Evolutionary conservation across 192 early-diverging fungal genomes (phyloP), one percentile per base, ranked within the genome.

Genomic region (Jimgerdemannia lactiflua): DNA sequence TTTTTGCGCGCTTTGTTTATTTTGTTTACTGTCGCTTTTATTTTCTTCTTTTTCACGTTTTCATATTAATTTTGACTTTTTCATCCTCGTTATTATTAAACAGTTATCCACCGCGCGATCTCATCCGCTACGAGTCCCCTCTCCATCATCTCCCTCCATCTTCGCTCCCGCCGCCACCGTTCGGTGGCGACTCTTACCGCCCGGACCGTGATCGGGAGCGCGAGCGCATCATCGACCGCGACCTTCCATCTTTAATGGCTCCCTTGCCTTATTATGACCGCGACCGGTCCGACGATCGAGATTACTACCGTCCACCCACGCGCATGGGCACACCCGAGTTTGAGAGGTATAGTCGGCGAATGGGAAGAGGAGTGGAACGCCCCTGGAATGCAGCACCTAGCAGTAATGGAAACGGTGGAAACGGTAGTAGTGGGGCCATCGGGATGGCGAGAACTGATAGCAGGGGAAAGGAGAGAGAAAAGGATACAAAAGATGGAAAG

Each of bases 131-230:
- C 67, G 79, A 76, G 39, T 63, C 71, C 44, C 67, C 74, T 18
- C 17, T 49, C 39, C 74, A 73, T 68, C 70, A 71, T 69, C 72
- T 74, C 42, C 71, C 54, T 7, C 67, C 69, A 18, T 39, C 73
- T 2, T 39, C 69, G 41, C 69, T 49, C 39, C 75, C 71, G 39
- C 72, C 71, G n/a, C 63, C 73, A 39, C 69, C 79, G 7, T 82
- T 76, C 77, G 77, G 77, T 3, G 77, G 77, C 8, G 81, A 82
- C 20, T 82, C 81, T n/a, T 82, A 82, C 39, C 77, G 81, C 9
- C 79, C 79, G 43, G 81, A 78, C 29, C 72, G 80, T 14, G 74
- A 77, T 54, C 54, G 79, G 71, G 74, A 54, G 19, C 42, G 67
- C 70, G 64, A 72, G 64, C 70, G 10, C 19, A 29, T 29, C 29